Evolutionary conservation across 805 yeast genomes (phyloP).

Genomic region (Myxozyma sirexii): DNA sequence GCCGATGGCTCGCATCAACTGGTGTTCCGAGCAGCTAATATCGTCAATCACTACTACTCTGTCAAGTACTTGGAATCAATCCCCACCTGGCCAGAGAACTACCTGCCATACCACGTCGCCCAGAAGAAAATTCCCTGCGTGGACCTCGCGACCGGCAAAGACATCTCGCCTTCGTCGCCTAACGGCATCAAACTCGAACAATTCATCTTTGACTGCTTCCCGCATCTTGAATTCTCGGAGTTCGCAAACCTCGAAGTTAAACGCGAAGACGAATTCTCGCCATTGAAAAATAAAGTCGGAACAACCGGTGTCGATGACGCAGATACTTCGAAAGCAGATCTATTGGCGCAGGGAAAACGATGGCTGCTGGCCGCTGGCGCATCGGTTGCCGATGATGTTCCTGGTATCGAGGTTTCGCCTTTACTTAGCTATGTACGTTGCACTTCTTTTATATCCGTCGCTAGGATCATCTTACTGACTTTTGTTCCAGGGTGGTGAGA

Average conservation of each 20-base stretch:
- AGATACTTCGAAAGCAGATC: conserved; percentile 70
- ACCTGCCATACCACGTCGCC: conserved; percentile 93
- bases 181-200: conserved; percentile 96
- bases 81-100: conserved; percentile 68
- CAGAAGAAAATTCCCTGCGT: conserved; percentile 77
- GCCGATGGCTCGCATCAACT: too few species aligned
- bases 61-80: conserved; percentile 67
- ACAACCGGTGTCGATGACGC: conserved; percentile 69
- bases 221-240: conserved; percentile 63
- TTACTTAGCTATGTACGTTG: conserved; percentile 58
- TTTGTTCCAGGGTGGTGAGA: conserved; percentile 58
- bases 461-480: conserved; percentile 47
- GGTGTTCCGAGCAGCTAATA: conserved; percentile 88
- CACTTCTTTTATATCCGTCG: conserved; percentile 71
- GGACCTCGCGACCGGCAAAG: conserved; percentile 51
- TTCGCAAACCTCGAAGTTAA: conserved; percentile 94
- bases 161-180: conserved; percentile 66
- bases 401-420: conserved; percentile 75
- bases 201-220: conserved; percentile 95
- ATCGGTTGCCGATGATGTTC: conserved; percentile 41
- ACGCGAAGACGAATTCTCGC: conserved; percentile 84
- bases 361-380: conserved; percentile 80
- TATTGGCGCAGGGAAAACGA: conserved; percentile 64
- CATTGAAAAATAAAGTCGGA: conserved; percentile 75
- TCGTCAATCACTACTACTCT: conserved; percentile 94